A percentile compares a stretch with the other conserved stretches of the same genome.
Conservation (phyloP, 179 eudicot genomes). For the Nepenthes alata region DNA sequence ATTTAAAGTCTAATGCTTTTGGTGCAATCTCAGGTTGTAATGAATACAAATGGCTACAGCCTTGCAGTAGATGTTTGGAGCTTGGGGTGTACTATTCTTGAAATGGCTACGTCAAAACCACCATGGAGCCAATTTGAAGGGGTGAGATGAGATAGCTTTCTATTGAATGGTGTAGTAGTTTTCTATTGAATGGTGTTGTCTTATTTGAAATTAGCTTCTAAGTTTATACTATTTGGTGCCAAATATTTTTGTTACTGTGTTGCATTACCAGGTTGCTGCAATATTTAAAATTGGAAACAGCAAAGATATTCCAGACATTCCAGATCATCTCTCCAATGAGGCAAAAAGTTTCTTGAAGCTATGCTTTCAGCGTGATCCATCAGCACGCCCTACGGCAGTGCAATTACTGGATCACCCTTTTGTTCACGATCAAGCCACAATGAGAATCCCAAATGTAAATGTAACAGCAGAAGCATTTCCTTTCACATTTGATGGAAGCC, state of each 20-base stretch:
- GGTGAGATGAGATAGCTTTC: constrained; percentile 28
- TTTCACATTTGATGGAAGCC: constrained; percentile 58
- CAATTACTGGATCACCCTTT: constrained; percentile 69
- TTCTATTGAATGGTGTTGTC: constrained; percentile 2
- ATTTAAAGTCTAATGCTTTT: not conserved
- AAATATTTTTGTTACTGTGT: constrained; percentile 8
- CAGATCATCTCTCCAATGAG: constrained; percentile 63
- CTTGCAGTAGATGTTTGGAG: constrained; percentile 98
- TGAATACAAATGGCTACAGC: constrained; percentile 79
- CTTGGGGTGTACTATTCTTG: constrained; percentile 90
- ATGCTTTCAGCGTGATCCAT: constrained; percentile 83
- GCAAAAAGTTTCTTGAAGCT: constrained; percentile 68
- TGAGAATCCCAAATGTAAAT: constrained; percentile 33
- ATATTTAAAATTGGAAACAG: constrained; percentile 98
- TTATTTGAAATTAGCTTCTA: constrained; percentile 3
- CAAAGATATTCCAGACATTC: constrained; percentile 86
- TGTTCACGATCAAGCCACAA: constrained; percentile 52
- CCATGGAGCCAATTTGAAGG: constrained; percentile 99
- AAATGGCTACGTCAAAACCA: constrained; percentile 89
- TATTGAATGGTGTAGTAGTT: constrained; percentile 2
- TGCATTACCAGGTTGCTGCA: constrained; percentile 70
- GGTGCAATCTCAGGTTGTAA: constrained; percentile 53
- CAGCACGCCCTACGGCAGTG: constrained; percentile 64
- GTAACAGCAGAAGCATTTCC: constrained; percentile 47
- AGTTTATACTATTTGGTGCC: constrained; percentile 2